Evolutionary conservation across 257 asterid genomes (phyloP), one percentile per base, ranked within the genome.

Genomic region (Plantago ovata): DNA sequence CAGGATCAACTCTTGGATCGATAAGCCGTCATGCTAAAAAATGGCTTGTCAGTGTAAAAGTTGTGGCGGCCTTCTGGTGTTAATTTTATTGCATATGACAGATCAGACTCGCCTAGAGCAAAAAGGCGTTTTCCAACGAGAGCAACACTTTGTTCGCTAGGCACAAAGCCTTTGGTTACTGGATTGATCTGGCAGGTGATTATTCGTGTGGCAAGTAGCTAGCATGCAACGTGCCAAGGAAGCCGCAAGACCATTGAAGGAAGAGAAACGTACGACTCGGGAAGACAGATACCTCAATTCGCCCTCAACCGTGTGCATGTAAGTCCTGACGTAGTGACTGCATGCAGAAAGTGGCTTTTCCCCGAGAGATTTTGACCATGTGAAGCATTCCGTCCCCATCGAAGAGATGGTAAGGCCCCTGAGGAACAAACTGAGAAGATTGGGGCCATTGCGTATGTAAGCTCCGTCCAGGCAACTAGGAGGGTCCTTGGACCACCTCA

Each of bases 351-450:
- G 60, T 71, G 20, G 90, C 85, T 52, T 39, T 61, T n/a, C 94
- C 91, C 24, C 45, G 32, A 10, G 78, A 70, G 53, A 85, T 76
- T 49, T 39, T 79, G 59, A 81, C 13, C 3, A 75, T 51, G 56
- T 82, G 95, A 18, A 85, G 84, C 95, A 85, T 85, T 22, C 95
- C 88, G 40, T 85, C 94, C 0, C 95, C 95, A 13, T 85, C 88
- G 8, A 74, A 82, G 7, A 76, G 59, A 62, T 85, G 91, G 80
- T 82, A 80, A 0, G 88, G 86, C 0, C 86, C 86, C 10, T 72
- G 61, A 6, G 89, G 89, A 11, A 63, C 45, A 64, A 69, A 69
- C 20, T 80, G 92, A 13, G 92, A 83, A n/a, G n/a, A 42, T 83
- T 83, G 21, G 87, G 87, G 36, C 87, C 92, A 44, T 80, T 83